A percentile compares a stretch with the other conserved stretches of the same genome.
phyloP scores from a whole-genome alignment of 768 basidiomycete species.

The Ephemerocybe angulata region DNA sequence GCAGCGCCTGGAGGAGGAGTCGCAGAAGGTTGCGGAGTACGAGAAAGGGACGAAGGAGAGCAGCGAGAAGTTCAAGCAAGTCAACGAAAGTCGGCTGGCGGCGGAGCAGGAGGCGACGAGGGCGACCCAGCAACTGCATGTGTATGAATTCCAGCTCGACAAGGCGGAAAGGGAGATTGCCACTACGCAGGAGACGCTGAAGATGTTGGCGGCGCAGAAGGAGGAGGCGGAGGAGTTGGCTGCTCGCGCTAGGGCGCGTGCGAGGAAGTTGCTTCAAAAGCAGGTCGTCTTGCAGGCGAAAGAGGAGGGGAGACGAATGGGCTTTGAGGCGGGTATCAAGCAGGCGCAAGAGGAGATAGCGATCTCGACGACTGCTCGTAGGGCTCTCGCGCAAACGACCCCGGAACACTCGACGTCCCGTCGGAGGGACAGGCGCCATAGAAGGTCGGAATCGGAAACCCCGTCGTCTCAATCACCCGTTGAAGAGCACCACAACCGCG shows the following conservation, averaged over 20 bases:
- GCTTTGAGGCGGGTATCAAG: conserved; percentile 48
- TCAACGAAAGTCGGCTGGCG: conserved; percentile 33
- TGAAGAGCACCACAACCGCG: neutral
- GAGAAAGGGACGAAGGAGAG: conserved; percentile 32
- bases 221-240: conserved; percentile 58
- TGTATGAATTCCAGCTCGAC: conserved; percentile 38
- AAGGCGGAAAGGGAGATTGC: conserved; percentile 47
- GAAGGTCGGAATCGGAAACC: neutral
- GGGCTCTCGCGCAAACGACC: neutral
- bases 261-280: conserved; percentile 49
- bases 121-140: conserved; percentile 32
- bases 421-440: neutral
- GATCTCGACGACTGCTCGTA: conserved; percentile 15
- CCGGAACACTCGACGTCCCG: neutral
- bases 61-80: conserved; percentile 27
- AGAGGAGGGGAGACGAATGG: conserved; percentile 53
- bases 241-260: conserved; percentile 46
- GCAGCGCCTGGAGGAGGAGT: conserved; percentile 32
- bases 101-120: conserved; percentile 37
- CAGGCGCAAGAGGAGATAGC: conserved; percentile 31
- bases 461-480: conserved; percentile 1
- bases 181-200: conserved; percentile 48
- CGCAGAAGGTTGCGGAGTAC: conserved; percentile 30
- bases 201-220: conserved; percentile 45
- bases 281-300: conserved; percentile 48